Percentiles rank a stretch among this genome's conserved stretches.
These are phyloP conservation scores for Telopea speciosissima DNA, from an alignment of 177 flowering plant genomes.

Conservation along the genomic window DNA sequence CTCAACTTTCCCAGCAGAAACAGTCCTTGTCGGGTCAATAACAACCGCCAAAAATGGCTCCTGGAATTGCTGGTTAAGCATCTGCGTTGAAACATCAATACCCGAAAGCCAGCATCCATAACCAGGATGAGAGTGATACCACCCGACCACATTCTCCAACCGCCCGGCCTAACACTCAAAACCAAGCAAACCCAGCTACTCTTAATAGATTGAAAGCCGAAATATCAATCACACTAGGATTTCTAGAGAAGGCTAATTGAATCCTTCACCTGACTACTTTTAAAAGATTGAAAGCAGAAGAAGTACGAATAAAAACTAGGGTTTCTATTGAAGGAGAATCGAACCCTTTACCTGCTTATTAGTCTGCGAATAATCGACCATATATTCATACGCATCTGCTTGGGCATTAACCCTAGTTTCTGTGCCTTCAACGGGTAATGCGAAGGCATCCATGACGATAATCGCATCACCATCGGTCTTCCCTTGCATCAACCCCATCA, in stretches of 20 bases:
- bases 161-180: conserved; percentile 63
- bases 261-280: conserved; percentile 60
- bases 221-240: neutral
- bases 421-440: conserved; percentile 97
- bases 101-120: conserved; percentile 99
- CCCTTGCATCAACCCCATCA: conserved; percentile 99
- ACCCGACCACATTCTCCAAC: conserved; percentile 96
- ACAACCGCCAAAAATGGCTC: conserved; percentile 98
- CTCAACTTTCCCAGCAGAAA: conserved; percentile 99
- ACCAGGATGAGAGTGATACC: conserved; percentile 99
- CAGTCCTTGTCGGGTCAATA: conserved; percentile 95
- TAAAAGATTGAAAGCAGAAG: no score
- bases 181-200: neutral
- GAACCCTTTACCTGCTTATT: conserved; percentile 60
- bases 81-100: conserved; percentile 93
- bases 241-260: neutral
- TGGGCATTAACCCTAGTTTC: conserved; percentile 99
- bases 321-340: neutral
- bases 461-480: conserved; percentile 90
- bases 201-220: neutral
- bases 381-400: conserved; percentile 98
- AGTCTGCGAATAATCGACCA: conserved; percentile 96
- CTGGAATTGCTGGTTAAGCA: conserved; percentile 94
- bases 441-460: conserved; percentile 98
- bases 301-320: no score